These are phyloP conservation scores for Graphilbum fragrans DNA, from an alignment of 2,329 filamentous ascomycete genomes.

Conservation along the genomic window DNA sequence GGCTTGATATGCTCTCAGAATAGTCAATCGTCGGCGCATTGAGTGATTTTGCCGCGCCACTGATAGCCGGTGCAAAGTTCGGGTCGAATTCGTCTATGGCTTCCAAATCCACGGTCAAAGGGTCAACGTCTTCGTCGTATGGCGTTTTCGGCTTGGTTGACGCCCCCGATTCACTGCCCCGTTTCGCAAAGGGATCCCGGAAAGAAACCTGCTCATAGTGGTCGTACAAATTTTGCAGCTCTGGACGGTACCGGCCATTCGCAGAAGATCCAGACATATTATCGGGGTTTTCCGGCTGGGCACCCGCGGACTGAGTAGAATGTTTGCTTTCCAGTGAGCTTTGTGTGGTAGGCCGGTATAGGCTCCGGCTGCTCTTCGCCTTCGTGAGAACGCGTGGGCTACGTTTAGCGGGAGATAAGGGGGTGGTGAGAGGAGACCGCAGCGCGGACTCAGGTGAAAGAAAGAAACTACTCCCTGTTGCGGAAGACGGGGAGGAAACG, in stretches of 20 bases:
- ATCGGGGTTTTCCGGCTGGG: background rate
- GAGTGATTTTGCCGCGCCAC: background rate
- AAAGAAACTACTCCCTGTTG: no score
- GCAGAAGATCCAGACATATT: background rate
- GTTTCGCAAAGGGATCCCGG: constrained; percentile 16
- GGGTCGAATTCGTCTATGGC: background rate
- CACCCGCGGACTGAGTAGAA: background rate
- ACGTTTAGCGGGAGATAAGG: background rate
- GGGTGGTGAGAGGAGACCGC: no score
- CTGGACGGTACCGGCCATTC: constrained; percentile 7
- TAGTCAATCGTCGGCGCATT: constrained; percentile 24
- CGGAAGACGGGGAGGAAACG: no score
- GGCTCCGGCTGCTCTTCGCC: background rate
- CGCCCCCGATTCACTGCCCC: no score
- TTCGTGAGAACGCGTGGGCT: background rate
- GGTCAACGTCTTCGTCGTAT: background rate
- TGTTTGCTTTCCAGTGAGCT: no score
- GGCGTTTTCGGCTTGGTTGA: no score
- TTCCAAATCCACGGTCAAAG: background rate
- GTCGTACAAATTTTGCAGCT: constrained; percentile 39
- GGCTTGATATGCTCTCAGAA: constrained; percentile 40
- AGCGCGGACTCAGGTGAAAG: no score
- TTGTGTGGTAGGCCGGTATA: background rate
- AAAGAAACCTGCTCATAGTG: constrained; percentile 47
- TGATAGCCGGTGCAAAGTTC: background rate